Conservation (phyloP, 768 basidiomycete species). For the Lactarius tabidus region DNA sequence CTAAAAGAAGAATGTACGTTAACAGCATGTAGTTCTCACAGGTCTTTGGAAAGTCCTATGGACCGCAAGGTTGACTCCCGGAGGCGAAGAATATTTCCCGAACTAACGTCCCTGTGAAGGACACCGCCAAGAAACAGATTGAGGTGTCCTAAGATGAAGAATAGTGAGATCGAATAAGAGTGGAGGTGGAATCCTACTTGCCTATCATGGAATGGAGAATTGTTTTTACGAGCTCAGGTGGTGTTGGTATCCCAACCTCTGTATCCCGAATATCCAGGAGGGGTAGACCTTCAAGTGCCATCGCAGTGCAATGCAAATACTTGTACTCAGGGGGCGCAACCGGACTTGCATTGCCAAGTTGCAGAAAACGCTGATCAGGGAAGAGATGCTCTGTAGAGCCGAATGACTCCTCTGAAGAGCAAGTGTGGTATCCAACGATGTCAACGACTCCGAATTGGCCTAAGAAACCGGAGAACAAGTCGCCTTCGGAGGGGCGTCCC, state of each 20-base stretch:
- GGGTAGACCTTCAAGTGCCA: not conserved
- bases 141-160: too few species aligned
- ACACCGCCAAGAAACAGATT: too few species aligned
- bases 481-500: not conserved
- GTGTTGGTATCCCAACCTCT: too few species aligned
- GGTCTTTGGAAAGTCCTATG: too few species aligned
- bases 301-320: not conserved
- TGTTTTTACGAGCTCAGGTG: too few species aligned
- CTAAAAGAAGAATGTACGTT: not conserved
- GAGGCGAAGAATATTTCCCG: too few species aligned
- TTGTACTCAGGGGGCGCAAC: not conserved
- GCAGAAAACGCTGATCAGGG: not conserved
- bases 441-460: not conserved
- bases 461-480: not conserved
- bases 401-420: not conserved
- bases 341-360: not conserved
- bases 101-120: too few species aligned
- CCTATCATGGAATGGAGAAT: too few species aligned
- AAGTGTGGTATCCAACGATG: not conserved
- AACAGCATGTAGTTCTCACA: not conserved
- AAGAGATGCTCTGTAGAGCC: not conserved
- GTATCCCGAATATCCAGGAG: too few species aligned
- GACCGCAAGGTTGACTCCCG: too few species aligned
- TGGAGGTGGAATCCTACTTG: too few species aligned
- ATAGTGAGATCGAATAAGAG: too few species aligned